Base-by-base conservation (phyloP, 495 filamentous ascomycete genomes). In the Aspergillus nidulans region DNA sequence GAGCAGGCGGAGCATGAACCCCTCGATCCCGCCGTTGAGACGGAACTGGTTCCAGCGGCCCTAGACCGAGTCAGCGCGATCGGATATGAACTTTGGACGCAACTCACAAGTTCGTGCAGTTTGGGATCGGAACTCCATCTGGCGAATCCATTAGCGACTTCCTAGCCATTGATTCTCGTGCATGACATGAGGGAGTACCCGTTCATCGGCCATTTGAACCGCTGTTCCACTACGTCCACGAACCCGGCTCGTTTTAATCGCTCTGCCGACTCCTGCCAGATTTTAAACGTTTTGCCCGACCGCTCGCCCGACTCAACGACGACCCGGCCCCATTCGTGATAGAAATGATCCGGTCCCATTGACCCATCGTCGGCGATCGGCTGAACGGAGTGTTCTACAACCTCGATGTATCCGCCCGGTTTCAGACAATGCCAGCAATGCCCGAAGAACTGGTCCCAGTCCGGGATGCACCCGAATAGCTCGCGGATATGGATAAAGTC, bases 401-500 rank as follows among this genome's bases (percentile, higher is more conserved):
- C 70, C 60, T 89, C 85, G 46, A 86, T 70, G 68, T 82, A 88
- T 59, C 84, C 87, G 15, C 87, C 86, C 0, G 86, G 87, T 48
- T 80, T 80, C 12, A 84, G 66, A 58, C 67, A 67, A 23, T 62
- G 60, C 47, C 61, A 65, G 24, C 60, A 67, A 57, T 74, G 61
- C 46, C 55, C 55, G 49, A 73, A 69, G 52, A 76, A 74, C 18
- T 62, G 70, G 13, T 73, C 62, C 84, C 85, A 88, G 65, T 88
- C 79, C 10, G 63, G 77, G 50, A 90, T 81, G 34, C 73, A 75
- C 24, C 81, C 82, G 53, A 77, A 76, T 36, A 88, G 62, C 18
- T 73, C 72, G 21, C 85, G 81, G 0, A 81, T 69, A 65, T 89
- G 85, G 51, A 89, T 79, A 54, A 83, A 85, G 70, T 89, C 86